A percentile compares a stretch with the other conserved stretches of the same genome.
These are phyloP conservation scores for Neurospora sp. DNA, from an alignment of 495 filamentous ascomycete species.

Conservation along the genomic window DNA sequence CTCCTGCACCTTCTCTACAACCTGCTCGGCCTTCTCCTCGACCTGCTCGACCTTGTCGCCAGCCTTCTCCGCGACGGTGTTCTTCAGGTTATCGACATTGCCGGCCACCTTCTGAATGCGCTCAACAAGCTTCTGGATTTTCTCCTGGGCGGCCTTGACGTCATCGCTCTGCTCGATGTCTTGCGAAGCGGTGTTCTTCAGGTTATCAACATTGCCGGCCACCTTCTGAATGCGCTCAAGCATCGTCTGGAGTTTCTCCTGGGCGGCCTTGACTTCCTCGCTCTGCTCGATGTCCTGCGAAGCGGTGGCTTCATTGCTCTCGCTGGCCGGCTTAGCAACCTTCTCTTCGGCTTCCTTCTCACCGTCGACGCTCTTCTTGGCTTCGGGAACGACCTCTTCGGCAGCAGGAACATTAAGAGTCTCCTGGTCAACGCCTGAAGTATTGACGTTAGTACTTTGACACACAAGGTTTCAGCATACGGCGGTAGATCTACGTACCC, in stretches of 20 bases:
- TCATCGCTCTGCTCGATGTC: neutral
- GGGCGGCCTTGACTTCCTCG: neutral
- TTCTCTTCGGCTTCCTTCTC: slow-evolving; percentile 46
- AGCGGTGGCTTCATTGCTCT: slow-evolving; percentile 55
- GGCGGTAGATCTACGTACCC: slow-evolving; percentile 27
- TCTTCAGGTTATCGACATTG: neutral
- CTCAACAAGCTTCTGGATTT: neutral
- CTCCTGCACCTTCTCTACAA: neutral
- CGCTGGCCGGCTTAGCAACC: slow-evolving; percentile 63
- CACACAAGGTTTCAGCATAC: slow-evolving; percentile 47
- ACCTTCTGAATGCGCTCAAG: neutral
- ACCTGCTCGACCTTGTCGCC: neutral
- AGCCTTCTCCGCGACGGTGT: neutral
- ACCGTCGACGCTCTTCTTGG: slow-evolving; percentile 53
- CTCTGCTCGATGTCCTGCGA: neutral
- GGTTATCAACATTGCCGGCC: neutral
- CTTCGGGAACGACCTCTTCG: slow-evolving; percentile 35
- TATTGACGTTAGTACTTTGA: slow-evolving; percentile 17
- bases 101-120: neutral
- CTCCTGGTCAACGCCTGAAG: slow-evolving; percentile 18
- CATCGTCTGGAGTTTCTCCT: neutral
- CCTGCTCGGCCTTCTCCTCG: neutral
- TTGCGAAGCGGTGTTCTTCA: slow-evolving; percentile 10
- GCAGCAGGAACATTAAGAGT: slow-evolving; percentile 20
- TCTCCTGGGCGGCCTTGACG: neutral